phyloP scores from a whole-genome alignment of 148 eudicot species.

The Simmondsia chinensis region DNA sequence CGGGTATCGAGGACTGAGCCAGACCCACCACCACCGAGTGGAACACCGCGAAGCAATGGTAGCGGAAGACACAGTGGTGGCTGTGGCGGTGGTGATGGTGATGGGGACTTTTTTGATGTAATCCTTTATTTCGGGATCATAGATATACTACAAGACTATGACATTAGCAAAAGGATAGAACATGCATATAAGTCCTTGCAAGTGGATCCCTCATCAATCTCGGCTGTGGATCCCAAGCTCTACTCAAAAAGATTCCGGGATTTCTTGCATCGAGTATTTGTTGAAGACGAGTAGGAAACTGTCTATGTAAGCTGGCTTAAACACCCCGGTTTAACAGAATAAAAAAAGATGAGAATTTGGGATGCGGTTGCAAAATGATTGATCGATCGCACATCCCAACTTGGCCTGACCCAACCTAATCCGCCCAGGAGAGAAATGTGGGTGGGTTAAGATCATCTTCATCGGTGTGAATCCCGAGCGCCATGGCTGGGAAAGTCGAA shows the following conservation, averaged over 20 bases:
- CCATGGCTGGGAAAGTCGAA: too few species aligned
- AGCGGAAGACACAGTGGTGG: too few species aligned
- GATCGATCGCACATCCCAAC: too few species aligned
- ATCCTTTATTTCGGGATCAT: conserved; percentile 40
- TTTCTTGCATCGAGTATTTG: conserved; percentile 37
- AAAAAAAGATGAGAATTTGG: too few species aligned
- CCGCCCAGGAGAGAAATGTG: too few species aligned
- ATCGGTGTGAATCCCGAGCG: too few species aligned
- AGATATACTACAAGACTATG: conserved; percentile 44
- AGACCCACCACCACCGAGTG: conserved; percentile 15
- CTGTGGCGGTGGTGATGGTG: conserved; percentile 7
- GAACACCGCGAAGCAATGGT: conserved; percentile 27
- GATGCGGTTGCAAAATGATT: too few species aligned
- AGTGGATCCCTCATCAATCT: conserved; percentile 31
- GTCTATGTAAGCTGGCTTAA: too few species aligned
- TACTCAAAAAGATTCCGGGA: conserved; percentile 43
- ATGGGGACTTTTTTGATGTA: conserved; percentile 23
- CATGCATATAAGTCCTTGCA: conserved; percentile 46
- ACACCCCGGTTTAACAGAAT: too few species aligned
- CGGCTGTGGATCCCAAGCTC: conserved; percentile 44
- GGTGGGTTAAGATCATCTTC: too few species aligned
- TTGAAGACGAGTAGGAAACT: conserved; percentile 21
- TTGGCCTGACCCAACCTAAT: too few species aligned
- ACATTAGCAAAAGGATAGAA: conserved; percentile 35
- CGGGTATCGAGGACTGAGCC: conserved; percentile 18